A percentile compares a stretch with the other conserved stretches of the same genome.
Evolutionary conservation across 2,329 filamentous ascomycete genomes (phyloP).

Genomic region (Pseudogymnoascus sp.): DNA sequence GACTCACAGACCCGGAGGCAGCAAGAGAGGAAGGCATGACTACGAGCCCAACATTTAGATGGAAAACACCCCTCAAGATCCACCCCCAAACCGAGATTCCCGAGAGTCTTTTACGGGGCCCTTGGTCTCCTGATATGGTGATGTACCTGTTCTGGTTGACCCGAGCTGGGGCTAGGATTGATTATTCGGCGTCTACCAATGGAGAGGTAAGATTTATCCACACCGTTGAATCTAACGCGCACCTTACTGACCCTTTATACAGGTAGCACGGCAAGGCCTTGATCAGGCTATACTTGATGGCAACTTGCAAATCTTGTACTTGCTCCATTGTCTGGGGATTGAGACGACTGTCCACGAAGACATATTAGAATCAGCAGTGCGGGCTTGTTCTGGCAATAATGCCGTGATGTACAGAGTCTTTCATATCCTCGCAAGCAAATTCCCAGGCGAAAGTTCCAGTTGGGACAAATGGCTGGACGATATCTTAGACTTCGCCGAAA

Average conservation of each 20-base stretch:
- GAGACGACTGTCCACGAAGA: background rate
- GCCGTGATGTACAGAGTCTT: background rate
- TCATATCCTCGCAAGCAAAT: background rate
- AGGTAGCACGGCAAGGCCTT: slow-evolving; percentile 10
- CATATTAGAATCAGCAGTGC: slow-evolving; percentile 1
- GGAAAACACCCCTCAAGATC: background rate
- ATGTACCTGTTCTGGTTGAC: slow-evolving; percentile 24
- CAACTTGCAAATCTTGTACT: slow-evolving; percentile 7
- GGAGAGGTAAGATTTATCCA: slow-evolving; percentile 21
- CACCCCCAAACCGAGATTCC: slow-evolving; percentile 18
- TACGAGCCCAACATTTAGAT: background rate
- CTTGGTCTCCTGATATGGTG: slow-evolving; percentile 23
- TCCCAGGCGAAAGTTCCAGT: background rate
- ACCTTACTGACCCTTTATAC: background rate
- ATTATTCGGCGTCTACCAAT: slow-evolving; percentile 21
- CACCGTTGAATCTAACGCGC: background rate
- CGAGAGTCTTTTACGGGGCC: slow-evolving; percentile 22
- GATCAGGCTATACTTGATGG: slow-evolving; percentile 8
- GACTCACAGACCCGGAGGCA: background rate
- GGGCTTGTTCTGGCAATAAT: background rate
- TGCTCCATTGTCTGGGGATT: slow-evolving; percentile 9
- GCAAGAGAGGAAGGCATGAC: background rate
- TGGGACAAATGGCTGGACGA: background rate
- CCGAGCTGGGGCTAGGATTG: slow-evolving; percentile 21
- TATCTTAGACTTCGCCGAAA: background rate